Base-by-base conservation (phyloP, 495 filamentous ascomycete genomes). In the Haplographium delicatum region DNA sequence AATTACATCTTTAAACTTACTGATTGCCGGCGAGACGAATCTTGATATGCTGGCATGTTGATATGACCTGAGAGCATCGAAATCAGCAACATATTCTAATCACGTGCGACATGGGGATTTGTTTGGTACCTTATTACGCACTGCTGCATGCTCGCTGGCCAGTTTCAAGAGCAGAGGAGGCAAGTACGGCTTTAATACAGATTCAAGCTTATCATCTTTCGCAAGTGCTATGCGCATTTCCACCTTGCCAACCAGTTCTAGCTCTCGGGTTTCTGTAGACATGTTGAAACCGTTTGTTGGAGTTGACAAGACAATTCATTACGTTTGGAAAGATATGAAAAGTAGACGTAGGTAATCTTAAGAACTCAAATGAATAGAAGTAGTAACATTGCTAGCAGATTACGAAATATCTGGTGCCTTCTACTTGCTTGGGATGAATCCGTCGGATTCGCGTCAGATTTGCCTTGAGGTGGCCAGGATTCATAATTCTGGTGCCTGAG, bases 211-310 rank as follows among this genome's bases (percentile, higher is more conserved):
- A n/a, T 86, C 79, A 50, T 89, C 83, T 8, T 74, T 68, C 13
- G 86, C 82, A 44, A 88, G 73, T n/a, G 93, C 86, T 50, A 98
- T 89, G 37, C 83, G 80, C 62, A 95, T 84, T 65, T 96, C 89
- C 41, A 96, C 86, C 61, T 94, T 95, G 58, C 86, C 87, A 53
- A 96, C 75, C 45, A 96, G 81, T 51, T 79, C 82, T 53, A 96
- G 78, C 73, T 98, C 93, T 46, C 80, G 75, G 65, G 89, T 87
- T 24, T 69, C 53, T 13, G 66, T 57, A 6, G 62, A 51, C n/a
- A 27, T 48, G 3, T 10, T 50, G 37, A 44, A n/a, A n/a, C n/a
- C n/a, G 15, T 23, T 15, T 22, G 40, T 20, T 25, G 28, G 37
- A n/a, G 34, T 45, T 19, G 39, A n/a, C 13, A 16, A 26, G 2